Conservation (phyloP, 164 flowering plant species). For the Macadamia tetraphylla region DNA sequence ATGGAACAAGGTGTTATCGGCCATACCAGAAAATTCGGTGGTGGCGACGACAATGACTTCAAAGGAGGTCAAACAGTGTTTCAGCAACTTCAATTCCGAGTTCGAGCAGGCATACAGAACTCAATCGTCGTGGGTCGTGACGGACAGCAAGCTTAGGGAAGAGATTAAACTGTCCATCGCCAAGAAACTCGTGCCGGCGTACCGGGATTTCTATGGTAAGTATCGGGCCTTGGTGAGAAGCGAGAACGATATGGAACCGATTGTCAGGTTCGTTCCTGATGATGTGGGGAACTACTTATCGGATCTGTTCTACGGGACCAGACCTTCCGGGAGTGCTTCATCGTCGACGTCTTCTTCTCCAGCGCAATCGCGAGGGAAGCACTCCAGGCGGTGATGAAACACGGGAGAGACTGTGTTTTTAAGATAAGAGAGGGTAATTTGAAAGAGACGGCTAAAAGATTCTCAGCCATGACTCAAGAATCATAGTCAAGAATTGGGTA, state of each 20-base stretch:
- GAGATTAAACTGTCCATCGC: conserved; percentile 39
- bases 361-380: conserved; percentile 3
- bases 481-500: too few relatives aligned
- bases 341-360: conserved; percentile 18
- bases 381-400: neutral
- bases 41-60: conserved; percentile 17
- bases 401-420: neutral
- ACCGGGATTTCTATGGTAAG: conserved; percentile 30
- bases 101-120: conserved; percentile 43
- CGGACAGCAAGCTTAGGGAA: conserved; percentile 47
- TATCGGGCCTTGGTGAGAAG: conserved; percentile 11
- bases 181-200: conserved; percentile 33
- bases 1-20: conserved; percentile 43
- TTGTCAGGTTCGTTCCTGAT: conserved; percentile 43
- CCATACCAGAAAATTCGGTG: conserved; percentile 34
- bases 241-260: conserved; percentile 7
- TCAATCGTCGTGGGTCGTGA: conserved; percentile 37
- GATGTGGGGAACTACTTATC: conserved; percentile 45
- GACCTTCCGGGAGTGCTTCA: conserved; percentile 10
- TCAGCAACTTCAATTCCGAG: conserved; percentile 33
- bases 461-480: too few relatives aligned
- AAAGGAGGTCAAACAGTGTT: conserved; percentile 29
- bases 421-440: too few relatives aligned
- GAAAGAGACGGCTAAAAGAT: too few relatives aligned
- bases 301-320: conserved; percentile 31